phyloP scores from a whole-genome alignment of 768 basidiomycete genomes.

The Lactarius akahatsu region DNA sequence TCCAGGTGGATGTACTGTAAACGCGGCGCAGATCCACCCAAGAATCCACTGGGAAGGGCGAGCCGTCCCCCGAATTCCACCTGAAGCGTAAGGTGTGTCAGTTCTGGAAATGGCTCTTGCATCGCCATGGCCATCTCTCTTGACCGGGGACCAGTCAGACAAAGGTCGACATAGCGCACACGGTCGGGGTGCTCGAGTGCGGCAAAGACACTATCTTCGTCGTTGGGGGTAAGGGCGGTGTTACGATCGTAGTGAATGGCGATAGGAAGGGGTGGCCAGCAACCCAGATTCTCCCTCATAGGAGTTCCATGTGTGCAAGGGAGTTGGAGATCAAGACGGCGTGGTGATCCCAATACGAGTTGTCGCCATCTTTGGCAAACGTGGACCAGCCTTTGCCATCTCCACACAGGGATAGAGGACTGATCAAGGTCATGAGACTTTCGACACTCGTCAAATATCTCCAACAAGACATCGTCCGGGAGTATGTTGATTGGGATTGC shows the following conservation, averaged over 20 bases:
- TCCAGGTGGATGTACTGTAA: not conserved
- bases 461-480: not conserved
- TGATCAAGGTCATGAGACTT: not conserved
- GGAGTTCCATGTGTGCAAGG: constrained; percentile 4
- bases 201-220: not conserved
- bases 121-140: too few species aligned
- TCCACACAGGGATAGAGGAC: not conserved
- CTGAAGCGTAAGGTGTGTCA: not conserved
- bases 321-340: constrained; percentile 7
- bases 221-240: not conserved
- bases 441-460: not conserved
- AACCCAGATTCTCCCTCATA: not conserved
- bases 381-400: not conserved
- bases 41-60: not conserved
- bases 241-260: not conserved
- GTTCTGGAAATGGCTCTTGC: not conserved
- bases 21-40: not conserved
- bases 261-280: constrained; percentile 8
- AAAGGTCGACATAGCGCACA: not conserved
- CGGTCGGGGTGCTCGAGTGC: not conserved
- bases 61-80: not conserved
- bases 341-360: constrained; percentile 1
- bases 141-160: not conserved
- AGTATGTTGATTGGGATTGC: not conserved
- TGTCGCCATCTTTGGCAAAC: constrained; percentile 11